Conservation (phyloP, 2,329 filamentous ascomycete species). For the Graphiopsis chlorocephala region DNA sequence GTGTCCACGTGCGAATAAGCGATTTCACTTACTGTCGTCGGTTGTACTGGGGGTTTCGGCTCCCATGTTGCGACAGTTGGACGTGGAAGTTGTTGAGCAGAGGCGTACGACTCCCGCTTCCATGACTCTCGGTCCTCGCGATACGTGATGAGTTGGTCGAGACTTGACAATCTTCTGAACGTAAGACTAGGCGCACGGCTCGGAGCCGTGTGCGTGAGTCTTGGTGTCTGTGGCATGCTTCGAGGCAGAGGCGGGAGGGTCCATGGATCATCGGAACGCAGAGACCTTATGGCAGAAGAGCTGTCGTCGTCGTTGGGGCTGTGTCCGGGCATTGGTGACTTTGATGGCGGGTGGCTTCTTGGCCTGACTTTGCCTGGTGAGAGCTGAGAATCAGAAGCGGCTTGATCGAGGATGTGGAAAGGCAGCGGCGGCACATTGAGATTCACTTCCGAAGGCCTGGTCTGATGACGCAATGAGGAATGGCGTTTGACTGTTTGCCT, state of each 20-base stretch:
- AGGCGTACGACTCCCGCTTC: constrained; percentile 9
- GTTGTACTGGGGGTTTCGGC: neutral
- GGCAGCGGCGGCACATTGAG: neutral
- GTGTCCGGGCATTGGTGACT: neutral
- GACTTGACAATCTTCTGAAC: constrained; percentile 28
- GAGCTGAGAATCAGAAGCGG: neutral
- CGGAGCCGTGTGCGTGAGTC: neutral
- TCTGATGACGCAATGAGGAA: constrained; percentile 24
- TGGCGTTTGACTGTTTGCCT: constrained; percentile 19
- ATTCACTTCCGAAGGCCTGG: constrained; percentile 17
- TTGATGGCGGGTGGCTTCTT: constrained; percentile 16
- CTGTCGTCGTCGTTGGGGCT: neutral
- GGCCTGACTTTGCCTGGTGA: constrained; percentile 4
- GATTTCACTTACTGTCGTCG: neutral
- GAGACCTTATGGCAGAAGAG: neutral
- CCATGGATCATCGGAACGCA: constrained; percentile 20
- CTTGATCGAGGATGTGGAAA: neutral
- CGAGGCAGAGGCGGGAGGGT: constrained; percentile 20
- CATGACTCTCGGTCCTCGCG: constrained; percentile 28
- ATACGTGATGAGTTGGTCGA: constrained; percentile 34
- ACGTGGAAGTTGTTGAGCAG: neutral
- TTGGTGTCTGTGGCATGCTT: constrained; percentile 9
- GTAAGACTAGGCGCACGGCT: constrained; percentile 24
- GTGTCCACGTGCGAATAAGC: neutral
- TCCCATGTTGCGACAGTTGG: neutral